Conservation (phyloP, 78 protist species). For the Dictyostelium purpureum region DNA sequence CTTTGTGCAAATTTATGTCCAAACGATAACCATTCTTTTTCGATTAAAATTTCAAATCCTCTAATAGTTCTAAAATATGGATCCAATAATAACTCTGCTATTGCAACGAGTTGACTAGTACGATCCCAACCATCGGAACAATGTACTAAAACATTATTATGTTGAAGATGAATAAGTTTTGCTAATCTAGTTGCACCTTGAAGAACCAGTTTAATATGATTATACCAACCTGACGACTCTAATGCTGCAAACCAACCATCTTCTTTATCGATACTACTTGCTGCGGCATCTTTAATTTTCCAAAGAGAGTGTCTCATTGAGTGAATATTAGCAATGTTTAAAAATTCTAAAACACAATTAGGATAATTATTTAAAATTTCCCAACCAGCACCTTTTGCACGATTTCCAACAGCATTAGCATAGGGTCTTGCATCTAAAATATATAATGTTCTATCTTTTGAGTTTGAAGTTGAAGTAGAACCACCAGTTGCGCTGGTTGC, state of each 20-base stretch:
- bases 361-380: constrained; percentile 69
- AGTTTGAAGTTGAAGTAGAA: neutral
- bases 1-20: constrained; percentile 94
- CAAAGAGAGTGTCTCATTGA: constrained; percentile 79
- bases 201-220: constrained; percentile 38
- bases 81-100: constrained; percentile 90
- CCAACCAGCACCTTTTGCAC: constrained; percentile 81
- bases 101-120: constrained; percentile 88
- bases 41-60: constrained; percentile 92
- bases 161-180: constrained; percentile 15
- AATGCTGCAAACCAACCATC: constrained; percentile 25
- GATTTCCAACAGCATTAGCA: constrained; percentile 90
- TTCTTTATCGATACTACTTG: constrained; percentile 11
- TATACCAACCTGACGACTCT: constrained; percentile 74
- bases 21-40: constrained; percentile 95
- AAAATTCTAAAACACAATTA: constrained; percentile 69
- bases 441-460: constrained; percentile 17
- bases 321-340: constrained; percentile 93
- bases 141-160: constrained; percentile 88
- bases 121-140: constrained; percentile 99
- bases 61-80: constrained; percentile 92
- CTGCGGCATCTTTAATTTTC: constrained; percentile 42
- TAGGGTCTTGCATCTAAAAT: constrained; percentile 87
- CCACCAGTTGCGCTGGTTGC: neutral
- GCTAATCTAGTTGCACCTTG: constrained; percentile 64